Percentiles rank a stretch among this genome's conserved stretches.
Conservation (phyloP, 176 grass and related monocot species). For the Aechmea fasciata region DNA sequence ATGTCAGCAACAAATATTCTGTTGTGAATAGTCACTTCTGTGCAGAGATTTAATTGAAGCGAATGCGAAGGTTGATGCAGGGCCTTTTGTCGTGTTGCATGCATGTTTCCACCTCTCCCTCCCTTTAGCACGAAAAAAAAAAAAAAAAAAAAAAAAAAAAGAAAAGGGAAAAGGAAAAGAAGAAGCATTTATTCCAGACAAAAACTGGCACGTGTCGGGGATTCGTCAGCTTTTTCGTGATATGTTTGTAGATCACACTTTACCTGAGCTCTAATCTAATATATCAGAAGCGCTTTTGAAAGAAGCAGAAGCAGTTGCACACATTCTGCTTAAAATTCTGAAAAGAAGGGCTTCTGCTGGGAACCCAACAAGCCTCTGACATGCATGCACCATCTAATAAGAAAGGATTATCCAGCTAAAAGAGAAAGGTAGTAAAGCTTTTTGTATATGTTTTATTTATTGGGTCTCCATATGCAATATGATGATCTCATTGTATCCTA, state of each 20-base stretch:
- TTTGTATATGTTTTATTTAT: not conserved
- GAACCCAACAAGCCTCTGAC: not conserved
- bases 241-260: no score
- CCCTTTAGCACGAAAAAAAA: no score
- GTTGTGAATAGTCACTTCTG: not conserved
- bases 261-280: no score
- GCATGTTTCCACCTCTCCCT: not conserved
- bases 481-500: not conserved
- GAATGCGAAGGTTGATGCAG: not conserved
- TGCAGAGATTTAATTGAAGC: not conserved
- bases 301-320: not conserved
- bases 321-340: not conserved
- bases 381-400: no score
- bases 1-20: not conserved
- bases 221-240: no score
- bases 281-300: not conserved
- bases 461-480: not conserved
- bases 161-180: not conserved
- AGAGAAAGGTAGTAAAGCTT: not conserved
- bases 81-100: not conserved
- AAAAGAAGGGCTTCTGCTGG: not conserved
- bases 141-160: no score
- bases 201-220: not conserved
- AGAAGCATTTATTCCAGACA: not conserved
- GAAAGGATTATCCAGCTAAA: not conserved